Evolutionary conservation across 208 protist species (phyloP).

Genomic region (Acanthamoeba castellanii): DNA sequence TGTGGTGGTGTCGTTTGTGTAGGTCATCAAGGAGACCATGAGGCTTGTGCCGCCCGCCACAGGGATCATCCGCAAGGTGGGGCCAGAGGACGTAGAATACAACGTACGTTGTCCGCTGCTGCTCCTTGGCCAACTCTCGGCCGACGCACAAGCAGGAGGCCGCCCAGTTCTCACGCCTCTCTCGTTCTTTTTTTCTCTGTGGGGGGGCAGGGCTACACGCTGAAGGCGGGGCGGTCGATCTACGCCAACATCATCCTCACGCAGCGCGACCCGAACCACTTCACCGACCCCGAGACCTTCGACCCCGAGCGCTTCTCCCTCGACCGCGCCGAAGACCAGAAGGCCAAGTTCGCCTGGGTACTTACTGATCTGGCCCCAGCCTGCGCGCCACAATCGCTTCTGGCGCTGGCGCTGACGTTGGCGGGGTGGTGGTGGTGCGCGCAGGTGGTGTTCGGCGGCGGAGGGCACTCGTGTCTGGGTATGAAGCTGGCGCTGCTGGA

Average conservation of each 20-base stretch:
- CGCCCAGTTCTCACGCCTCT: background rate
- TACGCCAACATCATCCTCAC: slow-evolving; percentile 49
- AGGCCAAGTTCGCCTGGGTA: slow-evolving; percentile 36
- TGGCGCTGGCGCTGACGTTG: background rate
- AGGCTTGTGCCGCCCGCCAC: background rate
- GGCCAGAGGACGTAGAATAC: background rate
- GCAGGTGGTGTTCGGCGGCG: slow-evolving; percentile 24
- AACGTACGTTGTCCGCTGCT: background rate
- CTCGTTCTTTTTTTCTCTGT: background rate
- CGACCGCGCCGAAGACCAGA: slow-evolving; percentile 34
- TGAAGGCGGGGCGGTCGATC: slow-evolving; percentile 7
- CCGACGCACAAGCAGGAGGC: no score
- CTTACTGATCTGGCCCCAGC: background rate
- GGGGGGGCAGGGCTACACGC: background rate
- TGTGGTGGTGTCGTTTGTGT: no score
- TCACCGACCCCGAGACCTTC: slow-evolving; percentile 1
- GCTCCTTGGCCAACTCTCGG: background rate
- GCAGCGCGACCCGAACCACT: background rate
- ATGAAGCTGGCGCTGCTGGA: slow-evolving; percentile 32
- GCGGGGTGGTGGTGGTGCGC: background rate
- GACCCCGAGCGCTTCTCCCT: background rate
- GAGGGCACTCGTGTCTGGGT: slow-evolving; percentile 15
- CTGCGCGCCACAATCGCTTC: background rate
- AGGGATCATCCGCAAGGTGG: slow-evolving; percentile 18
- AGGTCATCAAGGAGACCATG: slow-evolving; percentile 31